phyloP scores from a whole-genome alignment of 441 rosid species.

The Populus tomentosa region DNA sequence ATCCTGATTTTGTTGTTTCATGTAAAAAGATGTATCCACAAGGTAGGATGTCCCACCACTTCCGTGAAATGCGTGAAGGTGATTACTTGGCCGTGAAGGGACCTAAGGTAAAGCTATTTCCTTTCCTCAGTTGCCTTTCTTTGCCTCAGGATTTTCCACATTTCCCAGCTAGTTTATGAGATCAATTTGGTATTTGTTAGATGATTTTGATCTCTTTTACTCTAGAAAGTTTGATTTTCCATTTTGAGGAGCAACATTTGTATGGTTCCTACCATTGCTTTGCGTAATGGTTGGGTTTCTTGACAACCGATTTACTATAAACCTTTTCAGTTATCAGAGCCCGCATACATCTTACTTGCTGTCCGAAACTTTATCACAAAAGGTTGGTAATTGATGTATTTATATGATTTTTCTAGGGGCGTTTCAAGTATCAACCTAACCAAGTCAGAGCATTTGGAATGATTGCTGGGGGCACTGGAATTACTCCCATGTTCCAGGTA shows the following conservation, averaged over 20 bases:
- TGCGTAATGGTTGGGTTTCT: not conserved
- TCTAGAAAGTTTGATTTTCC: not conserved
- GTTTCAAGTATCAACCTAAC: conserved; percentile 79
- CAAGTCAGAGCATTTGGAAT: conserved; percentile 88
- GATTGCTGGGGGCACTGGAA: conserved; percentile 97
- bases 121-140: not conserved
- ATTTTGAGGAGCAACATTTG: not conserved
- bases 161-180: not conserved
- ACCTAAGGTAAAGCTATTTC: conserved; percentile 62
- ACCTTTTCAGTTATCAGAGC: not conserved
- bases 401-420: conserved; percentile 46
- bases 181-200: not conserved
- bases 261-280: not conserved
- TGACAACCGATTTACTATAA: not conserved
- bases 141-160: not conserved
- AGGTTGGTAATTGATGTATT: not conserved
- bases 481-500: conserved; percentile 98
- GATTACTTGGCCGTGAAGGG: conserved; percentile 81
- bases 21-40: conserved; percentile 78
- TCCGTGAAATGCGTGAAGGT: conserved; percentile 80
- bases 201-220: not conserved
- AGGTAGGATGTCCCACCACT: conserved; percentile 99
- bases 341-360: not conserved
- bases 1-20: conserved; percentile 7
- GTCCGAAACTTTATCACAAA: not conserved